A percentile compares a stretch with the other conserved stretches of the same genome.
These are phyloP conservation scores for Eucalyptus albens DNA, from an alignment of 345 rosid species.

Conservation along the genomic window DNA sequence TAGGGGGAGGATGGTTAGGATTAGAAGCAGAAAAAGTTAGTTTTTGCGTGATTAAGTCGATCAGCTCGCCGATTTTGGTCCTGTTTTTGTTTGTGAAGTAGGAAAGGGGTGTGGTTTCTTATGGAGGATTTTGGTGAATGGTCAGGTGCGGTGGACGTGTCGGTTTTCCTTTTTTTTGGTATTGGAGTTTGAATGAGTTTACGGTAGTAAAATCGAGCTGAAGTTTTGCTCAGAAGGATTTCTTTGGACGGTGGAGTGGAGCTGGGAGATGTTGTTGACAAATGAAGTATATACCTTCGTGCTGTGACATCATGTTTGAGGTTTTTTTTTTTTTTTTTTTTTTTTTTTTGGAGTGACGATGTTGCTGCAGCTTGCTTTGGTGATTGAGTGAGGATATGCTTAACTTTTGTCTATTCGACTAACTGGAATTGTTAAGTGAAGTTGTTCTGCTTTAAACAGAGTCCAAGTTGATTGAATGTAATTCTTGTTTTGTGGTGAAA, in stretches of 20 bases:
- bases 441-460: background rate
- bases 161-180: background rate
- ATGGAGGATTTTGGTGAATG: background rate
- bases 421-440: background rate
- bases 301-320: background rate
- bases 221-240: background rate
- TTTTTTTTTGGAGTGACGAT: background rate
- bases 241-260: background rate
- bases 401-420: background rate
- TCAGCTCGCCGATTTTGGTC: background rate
- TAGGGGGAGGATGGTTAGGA: background rate
- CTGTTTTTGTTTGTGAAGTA: background rate
- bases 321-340: too few species aligned
- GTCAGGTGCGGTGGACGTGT: background rate
- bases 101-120: background rate
- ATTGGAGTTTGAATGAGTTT: background rate
- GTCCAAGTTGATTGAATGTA: background rate
- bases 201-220: background rate
- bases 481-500: background rate
- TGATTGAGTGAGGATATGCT: background rate
- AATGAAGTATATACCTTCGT: background rate
- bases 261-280: background rate
- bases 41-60: background rate
- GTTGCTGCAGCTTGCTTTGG: background rate
- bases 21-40: background rate